Evolutionary conservation across 2,329 filamentous ascomycete species (phyloP).

Genomic region (Acrocalymma vagum): DNA sequence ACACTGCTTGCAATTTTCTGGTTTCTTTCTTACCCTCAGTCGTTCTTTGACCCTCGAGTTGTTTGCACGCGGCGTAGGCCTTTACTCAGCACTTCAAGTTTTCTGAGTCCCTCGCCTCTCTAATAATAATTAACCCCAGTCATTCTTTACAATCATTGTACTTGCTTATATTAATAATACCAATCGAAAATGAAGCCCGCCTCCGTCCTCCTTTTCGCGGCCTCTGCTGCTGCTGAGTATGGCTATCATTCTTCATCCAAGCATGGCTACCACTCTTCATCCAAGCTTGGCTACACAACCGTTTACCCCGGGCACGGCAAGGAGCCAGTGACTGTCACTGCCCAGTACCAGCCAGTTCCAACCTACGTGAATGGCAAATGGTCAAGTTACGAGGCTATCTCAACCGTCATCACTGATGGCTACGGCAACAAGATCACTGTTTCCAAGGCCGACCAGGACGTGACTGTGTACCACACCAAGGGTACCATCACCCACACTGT

Average conservation of each 20-base stretch:
- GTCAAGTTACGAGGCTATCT: constrained; percentile 33
- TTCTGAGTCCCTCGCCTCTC: constrained; percentile 13
- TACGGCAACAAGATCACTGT: constrained; percentile 33
- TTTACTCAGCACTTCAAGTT: constrained; percentile 26
- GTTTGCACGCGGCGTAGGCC: not conserved
- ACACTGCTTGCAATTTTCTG: not conserved
- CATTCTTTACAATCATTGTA: constrained; percentile 29
- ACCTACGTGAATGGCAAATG: constrained; percentile 31
- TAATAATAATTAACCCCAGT: constrained; percentile 30
- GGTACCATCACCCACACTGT: constrained; percentile 28
- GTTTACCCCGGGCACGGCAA: constrained; percentile 36
- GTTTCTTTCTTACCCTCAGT: constrained; percentile 21
- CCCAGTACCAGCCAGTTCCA: constrained; percentile 40
- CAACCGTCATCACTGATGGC: constrained; percentile 36
- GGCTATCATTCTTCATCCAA: too few relatives aligned
- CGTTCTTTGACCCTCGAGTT: constrained; percentile 25
- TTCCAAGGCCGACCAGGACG: constrained; percentile 33
- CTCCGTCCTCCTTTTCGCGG: constrained; percentile 13
- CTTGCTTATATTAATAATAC: constrained; percentile 14
- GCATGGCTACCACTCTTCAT: constrained; percentile 13
- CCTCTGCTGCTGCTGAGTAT: constrained; percentile 1
- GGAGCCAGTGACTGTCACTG: constrained; percentile 38
- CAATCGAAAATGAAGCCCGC: constrained; percentile 15
- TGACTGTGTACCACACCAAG: constrained; percentile 39
- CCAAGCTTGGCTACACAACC: constrained; percentile 35